phyloP scores from a whole-genome alignment of 768 basidiomycete genomes.

The Saitozyma sp. region DNA sequence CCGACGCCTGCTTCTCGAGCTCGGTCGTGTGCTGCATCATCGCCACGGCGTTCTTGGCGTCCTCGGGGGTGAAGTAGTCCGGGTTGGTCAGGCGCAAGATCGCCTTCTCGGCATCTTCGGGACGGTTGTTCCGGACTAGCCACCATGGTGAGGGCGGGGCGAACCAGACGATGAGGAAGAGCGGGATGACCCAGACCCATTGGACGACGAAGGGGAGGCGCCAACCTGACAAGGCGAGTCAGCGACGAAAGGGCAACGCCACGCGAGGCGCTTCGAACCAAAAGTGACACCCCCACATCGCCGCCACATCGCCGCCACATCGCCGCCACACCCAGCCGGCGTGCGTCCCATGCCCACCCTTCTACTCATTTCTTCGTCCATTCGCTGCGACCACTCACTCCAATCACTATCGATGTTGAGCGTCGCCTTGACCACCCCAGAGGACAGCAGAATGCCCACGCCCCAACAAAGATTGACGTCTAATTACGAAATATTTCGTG shows the following conservation, averaged over 20 bases:
- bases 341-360: too few species aligned
- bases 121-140: conserved; percentile 35
- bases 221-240: conserved; percentile 9
- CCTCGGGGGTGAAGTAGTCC: conserved; percentile 11
- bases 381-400: conserved; percentile 7
- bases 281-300: too few species aligned
- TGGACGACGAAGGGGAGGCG: conserved; percentile 40
- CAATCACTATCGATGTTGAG: conserved; percentile 20
- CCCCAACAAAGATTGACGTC: conserved; percentile 46
- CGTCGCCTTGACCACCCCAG: conserved; percentile 36
- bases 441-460: conserved; percentile 23
- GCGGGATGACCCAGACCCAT: conserved; percentile 26
- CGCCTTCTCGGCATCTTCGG: conserved; percentile 24
- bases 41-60: conserved; percentile 45
- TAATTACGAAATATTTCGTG: background rate
- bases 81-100: conserved; percentile 18
- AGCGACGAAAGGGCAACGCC: too few species aligned
- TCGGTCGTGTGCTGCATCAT: conserved; percentile 52
- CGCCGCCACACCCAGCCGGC: too few species aligned
- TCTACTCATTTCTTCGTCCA: too few species aligned
- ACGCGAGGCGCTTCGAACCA: too few species aligned
- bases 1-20: conserved; percentile 41
- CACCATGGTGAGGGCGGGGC: conserved; percentile 40
- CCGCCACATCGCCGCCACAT: too few species aligned
- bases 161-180: conserved; percentile 28